Percentiles rank a stretch among this genome's conserved stretches.
Evolutionary conservation across 495 filamentous ascomycete genomes (phyloP).

Genomic region (Neurospora tetraspora): DNA sequence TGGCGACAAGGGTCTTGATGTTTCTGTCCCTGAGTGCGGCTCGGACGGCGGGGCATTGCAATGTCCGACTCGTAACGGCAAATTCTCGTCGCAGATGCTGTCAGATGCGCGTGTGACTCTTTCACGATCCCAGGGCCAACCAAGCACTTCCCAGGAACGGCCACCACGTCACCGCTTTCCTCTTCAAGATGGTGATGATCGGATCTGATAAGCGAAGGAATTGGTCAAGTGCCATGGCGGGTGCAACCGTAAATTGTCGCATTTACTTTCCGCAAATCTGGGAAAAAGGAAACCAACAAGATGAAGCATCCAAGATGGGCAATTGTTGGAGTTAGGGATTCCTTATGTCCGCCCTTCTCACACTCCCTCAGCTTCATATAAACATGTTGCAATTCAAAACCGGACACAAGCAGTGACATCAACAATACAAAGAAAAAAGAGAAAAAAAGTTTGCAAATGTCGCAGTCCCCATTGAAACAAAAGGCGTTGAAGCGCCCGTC

Average conservation of each 20-base stretch:
- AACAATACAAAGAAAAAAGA: not conserved
- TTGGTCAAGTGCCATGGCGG: not conserved
- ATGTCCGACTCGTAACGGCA: slow-evolving; percentile 12
- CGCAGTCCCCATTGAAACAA: not conserved
- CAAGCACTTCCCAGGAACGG: not conserved
- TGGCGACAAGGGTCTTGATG: not conserved
- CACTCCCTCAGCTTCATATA: no score
- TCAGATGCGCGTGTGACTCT: slow-evolving; percentile 8
- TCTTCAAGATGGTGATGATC: not conserved
- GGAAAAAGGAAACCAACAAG: no score
- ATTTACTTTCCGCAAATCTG: not conserved
- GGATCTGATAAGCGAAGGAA: slow-evolving; percentile 9
- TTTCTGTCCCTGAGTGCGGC: not conserved
- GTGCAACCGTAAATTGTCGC: not conserved
- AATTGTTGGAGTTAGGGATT: not conserved
- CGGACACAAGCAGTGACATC: not conserved
- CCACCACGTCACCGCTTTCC: not conserved
- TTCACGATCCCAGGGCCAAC: not conserved
- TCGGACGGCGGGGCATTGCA: slow-evolving; percentile 7
- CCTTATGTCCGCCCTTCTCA: not conserved
- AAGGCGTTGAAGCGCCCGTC: not conserved
- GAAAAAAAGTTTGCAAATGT: not conserved
- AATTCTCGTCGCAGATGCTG: slow-evolving; percentile 12
- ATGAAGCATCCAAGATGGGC: not conserved
- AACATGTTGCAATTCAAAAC: not conserved